Evolutionary conservation across 176 grass and related monocot genomes (phyloP).

Genomic region (Metroxylon sagu): DNA sequence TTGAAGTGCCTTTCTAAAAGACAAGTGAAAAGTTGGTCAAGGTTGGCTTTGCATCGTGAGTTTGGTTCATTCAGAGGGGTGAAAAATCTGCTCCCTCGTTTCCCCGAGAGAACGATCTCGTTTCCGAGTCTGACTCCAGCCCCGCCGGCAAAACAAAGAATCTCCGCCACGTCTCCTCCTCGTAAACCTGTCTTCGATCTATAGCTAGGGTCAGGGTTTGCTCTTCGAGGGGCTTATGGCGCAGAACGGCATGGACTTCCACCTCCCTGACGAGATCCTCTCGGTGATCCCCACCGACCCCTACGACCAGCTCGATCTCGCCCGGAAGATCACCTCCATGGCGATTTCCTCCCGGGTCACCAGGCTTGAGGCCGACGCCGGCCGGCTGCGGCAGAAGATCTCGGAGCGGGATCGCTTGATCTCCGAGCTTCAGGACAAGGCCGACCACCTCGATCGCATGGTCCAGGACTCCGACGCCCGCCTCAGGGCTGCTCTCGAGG

Average conservation of each 20-base stretch:
- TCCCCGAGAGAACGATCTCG: too few species aligned
- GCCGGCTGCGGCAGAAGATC: conserved; percentile 51
- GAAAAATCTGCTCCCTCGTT: too few species aligned
- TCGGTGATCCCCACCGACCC: conserved; percentile 87
- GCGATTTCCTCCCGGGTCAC: conserved; percentile 82
- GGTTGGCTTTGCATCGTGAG: too few species aligned
- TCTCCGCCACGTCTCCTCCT: too few species aligned
- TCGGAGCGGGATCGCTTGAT: conserved; percentile 49
- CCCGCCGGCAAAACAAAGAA: too few species aligned
- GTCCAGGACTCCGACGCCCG: conserved; percentile 34
- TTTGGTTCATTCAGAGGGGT: too few species aligned
- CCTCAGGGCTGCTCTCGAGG: conserved; percentile 45
- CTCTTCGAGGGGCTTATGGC: conserved; percentile 13
- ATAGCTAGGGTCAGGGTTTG: too few species aligned
- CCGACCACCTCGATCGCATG: conserved; percentile 16
- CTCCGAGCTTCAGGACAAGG: conserved; percentile 35
- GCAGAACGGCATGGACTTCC: conserved; percentile 45
- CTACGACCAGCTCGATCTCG: conserved; percentile 93
- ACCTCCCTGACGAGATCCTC: conserved; percentile 90
- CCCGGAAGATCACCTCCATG: conserved; percentile 97
- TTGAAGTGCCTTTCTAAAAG: too few species aligned
- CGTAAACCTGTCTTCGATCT: too few species aligned
- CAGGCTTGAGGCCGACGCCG: conserved; percentile 59
- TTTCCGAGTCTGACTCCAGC: too few species aligned
- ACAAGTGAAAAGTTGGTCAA: too few species aligned